Conservation (phyloP, 202 grass and related monocot genomes). For the Brachypodium distachyon region DNA sequence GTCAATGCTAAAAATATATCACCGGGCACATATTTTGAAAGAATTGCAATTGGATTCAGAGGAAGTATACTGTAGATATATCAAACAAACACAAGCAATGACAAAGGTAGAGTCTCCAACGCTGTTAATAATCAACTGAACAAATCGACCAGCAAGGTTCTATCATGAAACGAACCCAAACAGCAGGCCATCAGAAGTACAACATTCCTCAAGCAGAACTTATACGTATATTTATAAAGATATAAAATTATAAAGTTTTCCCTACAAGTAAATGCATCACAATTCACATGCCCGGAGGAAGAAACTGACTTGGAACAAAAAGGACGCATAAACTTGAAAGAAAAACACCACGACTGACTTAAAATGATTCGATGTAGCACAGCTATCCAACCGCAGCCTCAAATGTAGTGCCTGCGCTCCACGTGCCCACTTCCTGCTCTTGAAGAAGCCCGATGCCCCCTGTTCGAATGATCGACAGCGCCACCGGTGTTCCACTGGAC, state of each 20-base stretch:
- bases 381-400: not conserved
- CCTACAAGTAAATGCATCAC: not conserved
- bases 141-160: not conserved
- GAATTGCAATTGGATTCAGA: too few species aligned
- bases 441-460: not conserved
- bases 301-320: not conserved
- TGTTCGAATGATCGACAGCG: not conserved
- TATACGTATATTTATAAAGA: not conserved
- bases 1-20: too few species aligned
- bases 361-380: not conserved
- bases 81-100: too few species aligned
- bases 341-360: not conserved
- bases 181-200: not conserved
- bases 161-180: not conserved
- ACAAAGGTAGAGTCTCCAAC: too few species aligned
- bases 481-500: not conserved
- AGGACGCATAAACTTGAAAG: too few species aligned
- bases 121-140: not conserved
- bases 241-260: too few species aligned
- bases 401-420: slow-evolving; percentile 9
- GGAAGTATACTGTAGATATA: too few species aligned
- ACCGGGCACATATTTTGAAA: too few species aligned
- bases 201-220: not conserved
- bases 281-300: not conserved
- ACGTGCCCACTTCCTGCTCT: not conserved